Evolutionary conservation across 768 basidiomycete genomes (phyloP).

Genomic region (Russula ochroleuca): DNA sequence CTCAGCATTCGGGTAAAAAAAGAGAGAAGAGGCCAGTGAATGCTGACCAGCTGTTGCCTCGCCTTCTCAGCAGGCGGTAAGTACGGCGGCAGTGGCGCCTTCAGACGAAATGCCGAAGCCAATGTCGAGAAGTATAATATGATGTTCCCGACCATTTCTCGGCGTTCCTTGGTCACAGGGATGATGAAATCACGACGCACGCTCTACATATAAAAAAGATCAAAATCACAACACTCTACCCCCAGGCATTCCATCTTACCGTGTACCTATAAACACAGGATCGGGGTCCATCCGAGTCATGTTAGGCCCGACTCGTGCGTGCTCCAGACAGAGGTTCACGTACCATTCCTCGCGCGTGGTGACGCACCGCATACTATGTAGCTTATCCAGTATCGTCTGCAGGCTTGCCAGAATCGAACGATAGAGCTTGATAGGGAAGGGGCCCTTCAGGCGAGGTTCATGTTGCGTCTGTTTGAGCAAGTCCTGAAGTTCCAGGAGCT

Average conservation of each 20-base stretch:
- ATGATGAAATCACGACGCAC: slow-evolving; percentile 84
- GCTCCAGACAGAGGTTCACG: slow-evolving; percentile 24
- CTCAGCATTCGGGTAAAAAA: neutral
- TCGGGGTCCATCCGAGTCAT: neutral
- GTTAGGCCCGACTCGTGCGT: neutral
- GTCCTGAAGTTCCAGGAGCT: slow-evolving; percentile 79
- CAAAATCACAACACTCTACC: neutral
- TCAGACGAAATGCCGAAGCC: slow-evolving; percentile 73
- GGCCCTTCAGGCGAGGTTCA: slow-evolving; percentile 93
- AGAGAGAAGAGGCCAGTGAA: neutral
- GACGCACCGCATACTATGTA: slow-evolving; percentile 97
- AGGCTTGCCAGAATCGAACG: slow-evolving; percentile 75
- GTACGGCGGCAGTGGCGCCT: slow-evolving; percentile 93
- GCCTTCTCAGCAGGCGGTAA: slow-evolving; percentile 89
- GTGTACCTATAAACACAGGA: slow-evolving; percentile 53
- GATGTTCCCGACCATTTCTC: slow-evolving; percentile 94
- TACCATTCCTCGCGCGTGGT: slow-evolving; percentile 93
- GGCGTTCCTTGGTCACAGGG: slow-evolving; percentile 83
- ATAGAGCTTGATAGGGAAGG: slow-evolving; percentile 85
- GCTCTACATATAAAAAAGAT: slow-evolving; percentile 42
- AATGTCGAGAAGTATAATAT: slow-evolving; percentile 84
- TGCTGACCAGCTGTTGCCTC: slow-evolving; percentile 65
- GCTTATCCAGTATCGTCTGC: slow-evolving; percentile 79
- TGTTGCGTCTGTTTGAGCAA: slow-evolving; percentile 86
- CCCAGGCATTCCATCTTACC: slow-evolving; percentile 39